Percentiles rank a stretch among this genome's conserved stretches.
Conservation (phyloP, 2,329 filamentous ascomycete genomes). For the Talaromyces atroroseus region DNA sequence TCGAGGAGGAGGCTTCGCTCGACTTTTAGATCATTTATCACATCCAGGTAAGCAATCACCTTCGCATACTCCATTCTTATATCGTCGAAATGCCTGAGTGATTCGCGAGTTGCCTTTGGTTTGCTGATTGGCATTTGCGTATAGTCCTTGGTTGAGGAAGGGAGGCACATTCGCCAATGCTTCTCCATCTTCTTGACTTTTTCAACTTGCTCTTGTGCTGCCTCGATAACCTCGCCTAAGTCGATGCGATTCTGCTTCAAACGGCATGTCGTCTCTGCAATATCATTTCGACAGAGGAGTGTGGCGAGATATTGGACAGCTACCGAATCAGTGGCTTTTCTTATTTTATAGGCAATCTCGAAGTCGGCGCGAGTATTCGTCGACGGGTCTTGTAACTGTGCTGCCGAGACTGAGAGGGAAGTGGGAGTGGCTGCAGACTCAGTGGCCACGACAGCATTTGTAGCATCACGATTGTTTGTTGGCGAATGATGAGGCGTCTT, state of each 20-base stretch:
- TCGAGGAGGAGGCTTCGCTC: conserved; percentile 1
- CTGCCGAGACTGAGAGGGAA: not conserved
- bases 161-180: not conserved
- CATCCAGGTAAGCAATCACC: not conserved
- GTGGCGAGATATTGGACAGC: conserved; percentile 6
- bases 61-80: conserved; percentile 3
- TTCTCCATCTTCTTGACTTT: conserved; percentile 5
- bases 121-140: not conserved
- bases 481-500: not conserved
- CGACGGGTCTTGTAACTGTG: not conserved
- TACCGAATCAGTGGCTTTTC: not conserved
- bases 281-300: conserved; percentile 3
- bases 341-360: conserved; percentile 7
- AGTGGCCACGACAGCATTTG: not conserved
- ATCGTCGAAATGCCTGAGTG: not conserved
- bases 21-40: conserved; percentile 1
- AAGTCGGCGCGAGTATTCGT: conserved; percentile 2
- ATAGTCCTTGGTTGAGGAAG: not conserved
- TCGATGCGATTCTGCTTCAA: not conserved
- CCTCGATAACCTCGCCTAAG: not conserved
- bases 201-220: conserved; percentile 1
- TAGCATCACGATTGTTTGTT: not conserved
- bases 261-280: not conserved
- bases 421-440: not conserved
- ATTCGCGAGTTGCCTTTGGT: not conserved